Conservation (phyloP, 2,329 filamentous ascomycete species). For the Bisporella sp. region DNA sequence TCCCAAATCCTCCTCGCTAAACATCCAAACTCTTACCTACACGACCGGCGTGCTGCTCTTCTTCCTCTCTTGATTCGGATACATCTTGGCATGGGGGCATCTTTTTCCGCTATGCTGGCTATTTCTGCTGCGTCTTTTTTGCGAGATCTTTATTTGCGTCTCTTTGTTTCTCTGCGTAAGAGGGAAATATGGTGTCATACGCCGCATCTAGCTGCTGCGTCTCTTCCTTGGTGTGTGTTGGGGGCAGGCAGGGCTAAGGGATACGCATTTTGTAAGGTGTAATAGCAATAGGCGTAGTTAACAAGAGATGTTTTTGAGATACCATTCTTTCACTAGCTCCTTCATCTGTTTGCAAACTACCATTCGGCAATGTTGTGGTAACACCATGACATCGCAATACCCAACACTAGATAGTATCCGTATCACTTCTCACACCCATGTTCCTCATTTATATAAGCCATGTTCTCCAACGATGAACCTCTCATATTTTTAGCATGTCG, state of each 20-base stretch:
- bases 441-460: too few relatives aligned
- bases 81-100: constrained; percentile 26
- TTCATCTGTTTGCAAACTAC: too few relatives aligned
- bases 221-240: constrained; percentile 19
- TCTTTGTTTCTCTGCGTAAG: constrained; percentile 22
- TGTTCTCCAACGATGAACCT: too few relatives aligned
- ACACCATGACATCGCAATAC: too few relatives aligned
- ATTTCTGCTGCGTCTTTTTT: constrained; percentile 25
- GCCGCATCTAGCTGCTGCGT: constrained; percentile 12
- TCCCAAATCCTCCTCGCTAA: constrained; percentile 3
- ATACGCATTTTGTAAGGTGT: constrained; percentile 31
- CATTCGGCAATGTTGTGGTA: too few relatives aligned
- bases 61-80: constrained; percentile 23
- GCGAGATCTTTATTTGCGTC: constrained; percentile 25
- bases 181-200: constrained; percentile 11
- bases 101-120: constrained; percentile 20
- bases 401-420: too few relatives aligned
- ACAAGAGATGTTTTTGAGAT: constrained; percentile 25
- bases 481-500: too few relatives aligned
- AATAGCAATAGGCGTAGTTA: constrained; percentile 33
- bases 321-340: not conserved
- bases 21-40: constrained; percentile 11
- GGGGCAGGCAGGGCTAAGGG: constrained; percentile 20
- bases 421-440: too few relatives aligned
- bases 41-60: constrained; percentile 14